Evolutionary conservation across 2,329 filamentous ascomycete species (phyloP), one percentile per base, ranked within the genome.

Genomic region (Botrytis paeoniae): DNA sequence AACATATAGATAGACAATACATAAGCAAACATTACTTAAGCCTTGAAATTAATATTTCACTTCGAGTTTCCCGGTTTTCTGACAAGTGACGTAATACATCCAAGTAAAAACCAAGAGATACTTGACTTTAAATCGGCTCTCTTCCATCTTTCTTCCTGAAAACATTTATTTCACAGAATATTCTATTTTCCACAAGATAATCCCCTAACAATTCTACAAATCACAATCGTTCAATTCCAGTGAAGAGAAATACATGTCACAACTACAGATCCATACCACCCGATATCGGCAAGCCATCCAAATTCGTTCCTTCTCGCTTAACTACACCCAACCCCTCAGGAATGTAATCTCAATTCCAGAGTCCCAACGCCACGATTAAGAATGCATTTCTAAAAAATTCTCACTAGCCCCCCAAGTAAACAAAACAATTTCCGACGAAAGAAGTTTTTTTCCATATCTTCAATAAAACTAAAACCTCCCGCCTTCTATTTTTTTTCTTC

Each of bases 21-120:
- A 29, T 57, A 9, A 32, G 2, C 2, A 29, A 57, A 18, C 3
- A 18, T n/a, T 9, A 18, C 0, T 3, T 4, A 1, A 57, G 9
- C n/a, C 3, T 18, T 29, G 6, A 57, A 4, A 18, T 9, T 57
- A 1, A n/a, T 3, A 57, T 57, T 0, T 18, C 3, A 57, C 9
- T 57, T 12, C 4, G 4, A 18, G 32, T 18, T 8, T 4, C 14
- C n/a, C 7, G 6, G 9, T 57, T 57, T 18, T 9, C 14, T 9
- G n/a, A 18, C 51, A 57, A 32, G 51, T 57, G 51, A 57, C 9
- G 0, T 57, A 7, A 54, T 54, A 29, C 5, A 29, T 29, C 7
- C 51, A 18, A 29, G 51, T 18, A 29, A 18, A 57, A 57, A 8
- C 16, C 3, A 57, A 18, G 2, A 18, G 14, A 9, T 14, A 32